phyloP scores from a whole-genome alignment of 202 grass and related monocot species.

The Schoenoplectus triqueter region DNA sequence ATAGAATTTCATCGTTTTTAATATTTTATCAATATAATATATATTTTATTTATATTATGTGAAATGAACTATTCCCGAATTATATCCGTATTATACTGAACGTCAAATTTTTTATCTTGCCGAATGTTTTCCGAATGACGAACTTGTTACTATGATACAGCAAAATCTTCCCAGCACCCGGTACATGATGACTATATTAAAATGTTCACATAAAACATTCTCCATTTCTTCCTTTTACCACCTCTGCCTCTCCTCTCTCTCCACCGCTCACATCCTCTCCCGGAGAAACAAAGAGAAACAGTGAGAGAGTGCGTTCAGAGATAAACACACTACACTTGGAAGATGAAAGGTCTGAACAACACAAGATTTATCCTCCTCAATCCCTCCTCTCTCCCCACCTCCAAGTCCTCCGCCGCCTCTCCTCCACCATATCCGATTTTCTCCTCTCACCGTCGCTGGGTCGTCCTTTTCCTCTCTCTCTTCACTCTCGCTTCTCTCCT shows the following conservation, averaged over 20 bases:
- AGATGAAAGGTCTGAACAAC: constrained; percentile 78
- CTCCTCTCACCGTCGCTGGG: constrained; percentile 55
- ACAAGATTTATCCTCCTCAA: constrained; percentile 70
- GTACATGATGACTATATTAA: constrained; percentile 8
- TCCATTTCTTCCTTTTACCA: constrained; percentile 11
- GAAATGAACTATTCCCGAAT: too few relatives aligned
- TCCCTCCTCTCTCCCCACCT: constrained; percentile 48
- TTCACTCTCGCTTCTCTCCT: constrained; percentile 73
- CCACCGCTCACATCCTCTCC: neutral
- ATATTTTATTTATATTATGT: too few relatives aligned
- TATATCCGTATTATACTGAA: too few relatives aligned
- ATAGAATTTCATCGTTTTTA: too few relatives aligned
- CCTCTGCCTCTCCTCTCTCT: constrained; percentile 28
- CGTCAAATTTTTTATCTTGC: too few relatives aligned
- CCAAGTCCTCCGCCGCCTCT: constrained; percentile 41
- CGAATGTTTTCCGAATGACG: too few relatives aligned
- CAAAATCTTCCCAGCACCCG: neutral
- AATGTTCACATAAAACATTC: constrained; percentile 3
- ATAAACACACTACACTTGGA: neutral
- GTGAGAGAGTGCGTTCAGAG: too few relatives aligned
- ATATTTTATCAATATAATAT: too few relatives aligned
- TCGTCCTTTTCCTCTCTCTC: constrained; percentile 66
- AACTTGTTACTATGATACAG: too few relatives aligned
- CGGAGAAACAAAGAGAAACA: neutral
- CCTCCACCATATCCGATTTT: constrained; percentile 9